Evolutionary conservation across 352 stramenopile genomes (phyloP), one percentile per base, ranked within the genome.

Genomic region (Globisporangium perplexum): DNA sequence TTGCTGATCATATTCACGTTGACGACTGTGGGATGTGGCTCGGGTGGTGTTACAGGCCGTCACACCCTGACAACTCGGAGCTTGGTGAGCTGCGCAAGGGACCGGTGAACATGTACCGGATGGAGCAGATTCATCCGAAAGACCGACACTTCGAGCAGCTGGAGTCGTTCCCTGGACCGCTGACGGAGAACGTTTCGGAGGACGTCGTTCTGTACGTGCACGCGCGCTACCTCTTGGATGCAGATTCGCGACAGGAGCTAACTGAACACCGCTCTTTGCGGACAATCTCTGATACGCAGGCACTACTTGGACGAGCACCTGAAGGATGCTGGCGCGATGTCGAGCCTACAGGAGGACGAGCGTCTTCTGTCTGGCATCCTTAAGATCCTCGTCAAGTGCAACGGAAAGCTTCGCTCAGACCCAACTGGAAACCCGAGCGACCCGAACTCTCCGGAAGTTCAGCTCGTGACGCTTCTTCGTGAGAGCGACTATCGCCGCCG

Each of bases 81-180:
- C 73, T 86, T 23, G 72, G 71, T 18, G 79, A 93, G 44, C 60
- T 90, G 28, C 75, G 85, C 20, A 95, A 93, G 55, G 85, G 85
- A 36, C 85, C 85, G 7, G 69, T 95, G 7, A 66, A 67, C n/a
- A 55, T 95, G 14, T 93, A 91, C 59, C 68, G 68, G 30, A 91
- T 95, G 81, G 69, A 87, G 11, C 77, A 92, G 44, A 56, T 95
- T 18, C 77, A 95, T 41, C 75, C 73, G n/a, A 74, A 72, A 18
- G 71, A 91, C 49, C 63, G 61, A n/a, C 72, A 83, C 14, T 81
- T 87, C 39, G 68, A 89, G 28, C 66, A 86, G 45, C 66, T 95
- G 38, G 69, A 88, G 31, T 66, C 66, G 17, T 95, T 95, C 63
- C 85, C 85, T 28, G 85, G 85, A 7, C 85, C 85, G 4, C 55